These are phyloP conservation scores for Leishmania turanica DNA, from an alignment of 208 protist species.

Conservation along the genomic window DNA sequence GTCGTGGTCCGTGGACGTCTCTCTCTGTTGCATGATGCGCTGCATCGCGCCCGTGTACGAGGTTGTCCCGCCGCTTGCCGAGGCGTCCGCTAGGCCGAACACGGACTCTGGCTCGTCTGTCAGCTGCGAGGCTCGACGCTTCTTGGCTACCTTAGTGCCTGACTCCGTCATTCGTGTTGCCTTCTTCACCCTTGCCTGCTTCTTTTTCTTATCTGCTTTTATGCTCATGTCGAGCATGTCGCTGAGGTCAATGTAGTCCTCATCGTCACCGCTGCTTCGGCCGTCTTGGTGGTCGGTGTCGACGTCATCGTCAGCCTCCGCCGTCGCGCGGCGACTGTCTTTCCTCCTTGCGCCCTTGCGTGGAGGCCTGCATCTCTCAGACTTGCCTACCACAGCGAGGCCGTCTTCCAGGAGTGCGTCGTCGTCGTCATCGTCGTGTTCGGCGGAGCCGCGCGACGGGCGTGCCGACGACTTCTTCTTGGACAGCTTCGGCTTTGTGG, in stretches of 20 bases:
- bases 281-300: conserved; percentile 67
- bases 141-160: conserved; percentile 39
- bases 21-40: conserved; percentile 44
- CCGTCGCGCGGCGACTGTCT: not conserved
- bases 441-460: not conserved
- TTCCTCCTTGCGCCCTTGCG: not conserved
- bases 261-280: conserved; percentile 57
- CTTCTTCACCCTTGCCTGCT: conserved; percentile 47
- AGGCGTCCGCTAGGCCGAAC: conserved; percentile 40
- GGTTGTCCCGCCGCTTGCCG: conserved; percentile 27
- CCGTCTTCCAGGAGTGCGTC: conserved; percentile 46
- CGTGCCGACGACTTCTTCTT: conserved; percentile 35
- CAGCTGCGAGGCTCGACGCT: conserved; percentile 38
- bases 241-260: conserved; percentile 83
- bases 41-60: conserved; percentile 54
- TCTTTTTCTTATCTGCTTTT: conserved; percentile 58
- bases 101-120: conserved; percentile 72
- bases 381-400: conserved; percentile 51
- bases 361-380: conserved; percentile 20
- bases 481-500: conserved; percentile 19
- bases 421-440: conserved; percentile 38
- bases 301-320: conserved; percentile 47
- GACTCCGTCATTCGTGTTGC: conserved; percentile 37
- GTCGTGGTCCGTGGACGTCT: conserved; percentile 22
- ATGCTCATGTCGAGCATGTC: conserved; percentile 82